Percentiles rank a stretch among this genome's conserved stretches.
phyloP scores from a whole-genome alignment of 495 filamentous ascomycete species.

The Friedmanniomyces endolithicus region DNA sequence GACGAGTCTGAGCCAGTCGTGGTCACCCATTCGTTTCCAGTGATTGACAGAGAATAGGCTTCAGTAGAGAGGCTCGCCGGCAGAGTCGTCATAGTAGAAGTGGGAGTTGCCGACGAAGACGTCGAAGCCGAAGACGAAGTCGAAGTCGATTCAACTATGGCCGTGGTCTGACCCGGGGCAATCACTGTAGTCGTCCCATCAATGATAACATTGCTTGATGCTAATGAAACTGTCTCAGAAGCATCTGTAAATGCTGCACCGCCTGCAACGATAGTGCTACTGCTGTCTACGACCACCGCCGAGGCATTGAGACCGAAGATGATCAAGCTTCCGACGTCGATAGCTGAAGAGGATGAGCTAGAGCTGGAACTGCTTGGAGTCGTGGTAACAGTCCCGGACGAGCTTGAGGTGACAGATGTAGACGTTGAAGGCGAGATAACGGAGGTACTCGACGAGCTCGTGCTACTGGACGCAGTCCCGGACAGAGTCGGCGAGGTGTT shows the following conservation, averaged over 20 bases:
- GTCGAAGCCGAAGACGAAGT: neutral
- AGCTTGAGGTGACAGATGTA: neutral
- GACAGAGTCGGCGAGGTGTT: too few relatives aligned
- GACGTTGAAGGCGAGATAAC: too few relatives aligned
- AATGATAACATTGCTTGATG: neutral
- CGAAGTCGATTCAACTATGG: neutral
- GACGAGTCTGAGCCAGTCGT: slow-evolving; percentile 1
- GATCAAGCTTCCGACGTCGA: neutral
- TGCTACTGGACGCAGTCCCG: too few relatives aligned
- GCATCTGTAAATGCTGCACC: neutral
- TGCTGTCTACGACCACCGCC: neutral
- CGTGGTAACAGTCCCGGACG: neutral
- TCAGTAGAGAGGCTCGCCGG: slow-evolving; percentile 1
- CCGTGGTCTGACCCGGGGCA: neutral
- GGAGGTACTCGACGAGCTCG: too few relatives aligned
- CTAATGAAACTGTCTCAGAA: neutral
- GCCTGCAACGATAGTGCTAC: neutral
- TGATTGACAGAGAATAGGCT: neutral
- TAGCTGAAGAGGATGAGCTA: neutral
- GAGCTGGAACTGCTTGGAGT: too few relatives aligned
- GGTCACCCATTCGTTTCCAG: neutral
- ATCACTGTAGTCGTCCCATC: neutral
- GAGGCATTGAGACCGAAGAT: neutral
- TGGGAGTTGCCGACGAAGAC: neutral
- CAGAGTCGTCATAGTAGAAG: slow-evolving; percentile 1